Evolutionary conservation across 177 flowering plant species (phyloP).

Genomic region (Telopea speciosissima): DNA sequence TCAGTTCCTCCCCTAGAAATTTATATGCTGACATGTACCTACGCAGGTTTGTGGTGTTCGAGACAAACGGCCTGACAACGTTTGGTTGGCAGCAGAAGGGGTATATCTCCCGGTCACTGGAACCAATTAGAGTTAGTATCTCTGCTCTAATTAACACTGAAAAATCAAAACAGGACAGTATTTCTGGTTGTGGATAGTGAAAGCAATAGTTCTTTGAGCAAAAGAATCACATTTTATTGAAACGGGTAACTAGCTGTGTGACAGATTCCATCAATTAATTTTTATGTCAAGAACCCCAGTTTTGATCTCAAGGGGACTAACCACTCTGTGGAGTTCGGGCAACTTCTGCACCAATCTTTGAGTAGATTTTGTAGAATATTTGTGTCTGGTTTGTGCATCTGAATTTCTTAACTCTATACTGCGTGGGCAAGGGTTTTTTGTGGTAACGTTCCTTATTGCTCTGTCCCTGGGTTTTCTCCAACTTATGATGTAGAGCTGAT

Average conservation of each 20-base stretch:
- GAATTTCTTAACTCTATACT: no score
- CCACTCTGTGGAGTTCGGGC: not conserved
- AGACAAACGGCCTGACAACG: constrained; percentile 79
- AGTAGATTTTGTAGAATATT: not conserved
- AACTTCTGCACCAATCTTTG: not conserved
- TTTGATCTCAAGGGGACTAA: not conserved
- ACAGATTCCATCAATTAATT: not conserved
- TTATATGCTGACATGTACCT: not conserved
- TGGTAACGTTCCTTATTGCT: no score
- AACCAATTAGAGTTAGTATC: constrained; percentile 25
- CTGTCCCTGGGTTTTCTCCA: no score
- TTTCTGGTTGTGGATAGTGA: not conserved
- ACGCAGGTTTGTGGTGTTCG: constrained; percentile 78
- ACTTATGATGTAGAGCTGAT: no score
- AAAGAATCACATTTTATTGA: not conserved
- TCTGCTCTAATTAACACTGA: not conserved
- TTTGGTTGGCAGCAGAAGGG: constrained; percentile 97
- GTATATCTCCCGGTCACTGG: constrained; percentile 67
- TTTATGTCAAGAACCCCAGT: not conserved
- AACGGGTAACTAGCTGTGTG: not conserved
- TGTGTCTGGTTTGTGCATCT: not conserved
- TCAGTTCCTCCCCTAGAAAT: not conserved
- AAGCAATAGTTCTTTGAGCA: not conserved
- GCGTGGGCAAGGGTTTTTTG: no score
- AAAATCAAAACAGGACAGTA: not conserved